Evolutionary conservation across 352 stramenopile species (phyloP).

Genomic region (Pythium apleroticum): DNA sequence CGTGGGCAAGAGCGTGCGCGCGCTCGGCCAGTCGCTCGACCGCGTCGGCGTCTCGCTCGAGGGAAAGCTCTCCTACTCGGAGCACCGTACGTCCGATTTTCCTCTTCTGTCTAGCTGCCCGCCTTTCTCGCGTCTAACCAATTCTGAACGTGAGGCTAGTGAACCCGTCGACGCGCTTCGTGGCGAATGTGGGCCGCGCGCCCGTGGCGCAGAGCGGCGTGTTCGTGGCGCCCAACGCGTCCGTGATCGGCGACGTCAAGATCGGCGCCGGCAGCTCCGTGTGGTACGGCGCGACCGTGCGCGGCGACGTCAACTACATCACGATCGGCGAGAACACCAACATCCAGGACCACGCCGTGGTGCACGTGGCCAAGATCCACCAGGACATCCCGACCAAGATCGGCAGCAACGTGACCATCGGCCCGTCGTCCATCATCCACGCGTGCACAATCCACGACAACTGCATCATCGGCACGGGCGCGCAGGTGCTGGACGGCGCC

Average conservation of each 20-base stretch:
- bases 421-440: conserved; percentile 86
- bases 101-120: conserved; percentile 6
- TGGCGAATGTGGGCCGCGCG: conserved; percentile 68
- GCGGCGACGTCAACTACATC: conserved; percentile 91
- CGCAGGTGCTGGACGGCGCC: conserved; percentile 89
- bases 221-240: conserved; percentile 92
- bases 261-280: conserved; percentile 90
- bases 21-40: conserved; percentile 84
- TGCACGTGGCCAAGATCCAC: conserved; percentile 94
- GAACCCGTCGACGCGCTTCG: conserved; percentile 78
- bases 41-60: conserved; percentile 81
- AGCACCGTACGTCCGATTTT: conserved; percentile 90
- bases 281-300: conserved; percentile 92
- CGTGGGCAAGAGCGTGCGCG: conserved; percentile 83
- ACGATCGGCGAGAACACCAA: conserved; percentile 93
- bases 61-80: conserved; percentile 80
- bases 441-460: conserved; percentile 92
- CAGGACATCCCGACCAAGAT: conserved; percentile 90
- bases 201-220: conserved; percentile 53
- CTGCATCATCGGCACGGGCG: conserved; percentile 91
- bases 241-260: conserved; percentile 92
- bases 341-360: conserved; percentile 92
- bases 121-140: not conserved
- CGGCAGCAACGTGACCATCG: conserved; percentile 90
- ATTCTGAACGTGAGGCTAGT: conserved; percentile 38